Base-by-base conservation (phyloP, 441 rosid species). In the Erodium texanum region DNA sequence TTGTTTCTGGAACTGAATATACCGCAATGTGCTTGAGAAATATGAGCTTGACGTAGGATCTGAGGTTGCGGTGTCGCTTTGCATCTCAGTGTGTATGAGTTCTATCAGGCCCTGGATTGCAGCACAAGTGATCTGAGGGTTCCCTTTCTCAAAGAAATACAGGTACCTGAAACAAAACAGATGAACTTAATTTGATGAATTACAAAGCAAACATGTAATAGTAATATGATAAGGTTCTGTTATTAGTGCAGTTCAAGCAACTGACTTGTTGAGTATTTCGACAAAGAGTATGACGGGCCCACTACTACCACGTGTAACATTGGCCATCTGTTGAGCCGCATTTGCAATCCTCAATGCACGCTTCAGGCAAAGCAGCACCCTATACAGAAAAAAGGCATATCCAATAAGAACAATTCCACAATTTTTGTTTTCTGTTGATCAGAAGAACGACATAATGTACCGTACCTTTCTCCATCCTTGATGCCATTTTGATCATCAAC, bases 391-490 rank as follows among this genome's bases (percentile, higher is more conserved):
- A 23, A 24, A 54, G 5, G 7, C 61, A 19, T 18, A 36, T 36
- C 23, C 27, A 22, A 56, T 18, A 32, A 7, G 6, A 32, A 32
- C 6, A 32, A 27, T 50, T 50, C 58, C 63, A 59, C 3, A 23
- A 61, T 61, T 61, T 18, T 54, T 18, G 8, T 54, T 18, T 19
- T 54, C 22, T 54, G 9, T 54, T 16, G 22, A 54, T 54, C 11
- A 45, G 9, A 62, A 48, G 29, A 62, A 29, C 11, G 32, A 24
- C 36, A 32, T n/a, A n/a, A n/a, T 20, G n/a, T 5, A 62, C 64
- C 77, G 12, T 74, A 94, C 99, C 97, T 88, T 78, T 94, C 97
- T 76, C 97, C 99, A 80, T 92, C 97, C 80, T 88, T 92, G 77
- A 86, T 72, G 67, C 78, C 80, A 78, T 88, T 98, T 65, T 89